A percentile compares a stretch with the other conserved stretches of the same genome.
Conservation (phyloP, 1,139 yeast genomes). For the Yarrowia galli region DNA sequence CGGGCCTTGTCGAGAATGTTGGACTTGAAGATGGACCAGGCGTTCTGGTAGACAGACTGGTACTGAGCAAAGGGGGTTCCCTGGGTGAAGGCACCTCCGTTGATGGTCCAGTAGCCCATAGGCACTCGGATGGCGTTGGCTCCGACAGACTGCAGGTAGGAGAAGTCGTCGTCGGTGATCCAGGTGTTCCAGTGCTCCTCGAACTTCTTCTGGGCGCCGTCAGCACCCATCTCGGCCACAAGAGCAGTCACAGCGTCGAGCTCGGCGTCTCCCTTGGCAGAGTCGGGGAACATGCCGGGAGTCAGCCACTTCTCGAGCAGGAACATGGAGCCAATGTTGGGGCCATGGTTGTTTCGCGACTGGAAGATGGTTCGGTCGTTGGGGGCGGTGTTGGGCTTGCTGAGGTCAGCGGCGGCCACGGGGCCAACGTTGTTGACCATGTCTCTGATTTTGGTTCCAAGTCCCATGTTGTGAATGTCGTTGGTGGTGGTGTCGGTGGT, state of each 20-base stretch:
- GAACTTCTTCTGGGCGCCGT: constrained; percentile 62
- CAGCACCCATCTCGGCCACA: constrained; percentile 59
- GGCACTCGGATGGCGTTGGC: constrained; percentile 86
- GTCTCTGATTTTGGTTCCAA: constrained; percentile 24
- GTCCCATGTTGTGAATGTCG: constrained; percentile 24
- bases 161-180: constrained; percentile 76
- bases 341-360: constrained; percentile 77
- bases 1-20: constrained; percentile 64
- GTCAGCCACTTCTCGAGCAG: constrained; percentile 70
- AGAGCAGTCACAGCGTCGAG: constrained; percentile 69
- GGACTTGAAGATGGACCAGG: constrained; percentile 69
- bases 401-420: constrained; percentile 34
- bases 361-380: constrained; percentile 64
- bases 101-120: constrained; percentile 87
- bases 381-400: constrained; percentile 51
- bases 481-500: not conserved
- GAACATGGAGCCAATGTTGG: constrained; percentile 84
- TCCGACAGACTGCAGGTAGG: constrained; percentile 68
- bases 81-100: constrained; percentile 63
- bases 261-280: constrained; percentile 65
- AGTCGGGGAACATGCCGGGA: constrained; percentile 57
- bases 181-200: constrained; percentile 76
- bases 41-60: constrained; percentile 64
- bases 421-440: constrained; percentile 32
- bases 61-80: constrained; percentile 68